Evolutionary conservation across 2,329 filamentous ascomycete genomes (phyloP).

Genomic region (Penicillium sp.): DNA sequence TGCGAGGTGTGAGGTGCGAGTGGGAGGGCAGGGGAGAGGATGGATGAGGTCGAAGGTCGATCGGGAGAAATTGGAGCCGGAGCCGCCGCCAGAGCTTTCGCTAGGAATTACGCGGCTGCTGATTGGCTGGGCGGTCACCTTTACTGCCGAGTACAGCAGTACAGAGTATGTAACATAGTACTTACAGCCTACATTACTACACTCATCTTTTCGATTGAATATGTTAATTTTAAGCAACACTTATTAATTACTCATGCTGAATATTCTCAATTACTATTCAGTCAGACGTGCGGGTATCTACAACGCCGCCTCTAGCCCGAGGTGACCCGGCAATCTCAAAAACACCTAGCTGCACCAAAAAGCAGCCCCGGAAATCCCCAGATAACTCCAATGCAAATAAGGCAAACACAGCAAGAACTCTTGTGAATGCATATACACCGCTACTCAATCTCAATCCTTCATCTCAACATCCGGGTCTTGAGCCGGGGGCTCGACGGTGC

Average conservation of each 20-base stretch:
- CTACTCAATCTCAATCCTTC: constrained; percentile 37
- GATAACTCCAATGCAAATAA: constrained; percentile 29
- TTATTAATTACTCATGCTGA: not conserved
- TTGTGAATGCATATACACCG: not conserved
- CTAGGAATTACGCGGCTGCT: constrained; percentile 46
- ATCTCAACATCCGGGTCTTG: constrained; percentile 63
- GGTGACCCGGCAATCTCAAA: constrained; percentile 12
- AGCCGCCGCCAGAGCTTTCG: constrained; percentile 47
- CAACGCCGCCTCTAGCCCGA: constrained; percentile 15
- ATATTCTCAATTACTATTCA: not conserved
- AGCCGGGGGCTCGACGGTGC: constrained; percentile 52
- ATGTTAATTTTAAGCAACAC: not conserved
- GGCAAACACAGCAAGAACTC: constrained; percentile 13
- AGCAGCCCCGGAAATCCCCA: constrained; percentile 14
- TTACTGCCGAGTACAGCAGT: not conserved
- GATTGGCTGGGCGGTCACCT: constrained; percentile 39
- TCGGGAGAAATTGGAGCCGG: constrained; percentile 47
- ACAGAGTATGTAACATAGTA: not conserved
- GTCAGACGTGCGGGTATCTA: constrained; percentile 15
- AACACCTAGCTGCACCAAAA: constrained; percentile 10
- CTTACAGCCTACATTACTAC: too few species aligned
- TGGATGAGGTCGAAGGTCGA: constrained; percentile 45
- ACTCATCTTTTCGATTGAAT: not conserved
- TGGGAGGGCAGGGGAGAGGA: constrained; percentile 32
- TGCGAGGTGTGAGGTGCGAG: constrained; percentile 16